Percentiles rank a stretch among this genome's conserved stretches.
Evolutionary conservation across 257 asterid genomes (phyloP).

Genomic region (Plectranthus barbatus): DNA sequence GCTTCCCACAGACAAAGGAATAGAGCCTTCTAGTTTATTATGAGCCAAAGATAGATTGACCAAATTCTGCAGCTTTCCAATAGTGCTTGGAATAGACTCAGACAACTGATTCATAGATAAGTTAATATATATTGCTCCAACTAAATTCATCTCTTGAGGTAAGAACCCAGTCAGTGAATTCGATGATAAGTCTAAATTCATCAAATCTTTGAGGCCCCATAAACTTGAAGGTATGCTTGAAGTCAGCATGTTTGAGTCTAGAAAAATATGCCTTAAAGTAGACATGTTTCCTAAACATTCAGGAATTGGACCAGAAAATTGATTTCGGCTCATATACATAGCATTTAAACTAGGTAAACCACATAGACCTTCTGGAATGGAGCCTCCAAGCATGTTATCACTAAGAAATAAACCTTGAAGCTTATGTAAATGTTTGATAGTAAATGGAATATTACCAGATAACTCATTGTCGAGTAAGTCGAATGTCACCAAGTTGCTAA

Average conservation of each 20-base stretch:
- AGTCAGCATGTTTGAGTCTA: constrained; percentile 12
- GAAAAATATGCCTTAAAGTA: neutral
- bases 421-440: neutral
- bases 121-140: neutral
- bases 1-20: constrained; percentile 3
- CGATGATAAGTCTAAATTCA: neutral
- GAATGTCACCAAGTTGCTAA: constrained; percentile 3
- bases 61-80: neutral
- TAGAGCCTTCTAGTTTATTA: neutral
- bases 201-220: constrained; percentile 11
- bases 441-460: neutral
- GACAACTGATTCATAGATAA: neutral
- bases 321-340: neutral
- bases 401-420: constrained; percentile 6
- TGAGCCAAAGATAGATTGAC: neutral
- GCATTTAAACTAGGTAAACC: neutral
- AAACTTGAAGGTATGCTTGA: constrained; percentile 14
- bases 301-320: no score
- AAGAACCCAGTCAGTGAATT: constrained; percentile 8
- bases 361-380: neutral
- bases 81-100: neutral
- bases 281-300: constrained; percentile 13
- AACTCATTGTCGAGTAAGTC: neutral
- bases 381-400: neutral
- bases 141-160: neutral